These are phyloP conservation scores for Claviceps monticola DNA, from an alignment of 2,329 filamentous ascomycete genomes.

Conservation along the genomic window DNA sequence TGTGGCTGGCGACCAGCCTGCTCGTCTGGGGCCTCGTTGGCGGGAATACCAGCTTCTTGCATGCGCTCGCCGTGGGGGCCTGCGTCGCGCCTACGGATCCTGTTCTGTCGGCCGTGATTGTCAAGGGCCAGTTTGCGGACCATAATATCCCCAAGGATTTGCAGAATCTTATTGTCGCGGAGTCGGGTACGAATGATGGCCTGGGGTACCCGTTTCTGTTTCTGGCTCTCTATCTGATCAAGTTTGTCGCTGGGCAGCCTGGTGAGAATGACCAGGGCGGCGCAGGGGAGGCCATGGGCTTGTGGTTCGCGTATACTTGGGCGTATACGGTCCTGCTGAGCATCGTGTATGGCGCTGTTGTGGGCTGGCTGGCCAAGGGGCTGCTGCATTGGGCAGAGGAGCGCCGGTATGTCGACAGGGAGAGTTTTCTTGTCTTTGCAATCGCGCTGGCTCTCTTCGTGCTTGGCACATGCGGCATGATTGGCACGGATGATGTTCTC, in stretches of 20 bases:
- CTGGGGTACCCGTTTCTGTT: constrained; percentile 83
- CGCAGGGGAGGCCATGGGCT: constrained; percentile 50
- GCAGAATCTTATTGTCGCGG: constrained; percentile 67
- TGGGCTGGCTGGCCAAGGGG: constrained; percentile 72
- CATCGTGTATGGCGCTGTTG: constrained; percentile 58
- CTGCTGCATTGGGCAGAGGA: constrained; percentile 75
- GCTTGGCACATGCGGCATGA: constrained; percentile 71
- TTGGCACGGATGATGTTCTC: constrained; percentile 79
- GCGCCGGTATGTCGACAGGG: constrained; percentile 67
- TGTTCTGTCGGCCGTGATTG: constrained; percentile 74
- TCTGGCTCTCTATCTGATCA: constrained; percentile 69
- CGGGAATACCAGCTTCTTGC: constrained; percentile 50
- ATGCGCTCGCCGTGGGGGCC: constrained; percentile 66
- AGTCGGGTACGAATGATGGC: constrained; percentile 82
- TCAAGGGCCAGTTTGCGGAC: constrained; percentile 88
- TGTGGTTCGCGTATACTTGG: constrained; percentile 82
- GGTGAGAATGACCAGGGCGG: constrained; percentile 44
- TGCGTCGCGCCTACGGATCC: constrained; percentile 92
- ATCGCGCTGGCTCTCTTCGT: constrained; percentile 79
- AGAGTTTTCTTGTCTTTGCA: constrained; percentile 79
- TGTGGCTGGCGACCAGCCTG: constrained; percentile 77
- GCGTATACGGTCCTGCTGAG: constrained; percentile 71
- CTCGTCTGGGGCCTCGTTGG: constrained; percentile 67
- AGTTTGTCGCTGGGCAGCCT: constrained; percentile 36
- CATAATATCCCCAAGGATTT: constrained; percentile 73